These are phyloP conservation scores for Colletotrichum tropicale DNA, from an alignment of 2,329 filamentous ascomycete genomes.

Conservation along the genomic window DNA sequence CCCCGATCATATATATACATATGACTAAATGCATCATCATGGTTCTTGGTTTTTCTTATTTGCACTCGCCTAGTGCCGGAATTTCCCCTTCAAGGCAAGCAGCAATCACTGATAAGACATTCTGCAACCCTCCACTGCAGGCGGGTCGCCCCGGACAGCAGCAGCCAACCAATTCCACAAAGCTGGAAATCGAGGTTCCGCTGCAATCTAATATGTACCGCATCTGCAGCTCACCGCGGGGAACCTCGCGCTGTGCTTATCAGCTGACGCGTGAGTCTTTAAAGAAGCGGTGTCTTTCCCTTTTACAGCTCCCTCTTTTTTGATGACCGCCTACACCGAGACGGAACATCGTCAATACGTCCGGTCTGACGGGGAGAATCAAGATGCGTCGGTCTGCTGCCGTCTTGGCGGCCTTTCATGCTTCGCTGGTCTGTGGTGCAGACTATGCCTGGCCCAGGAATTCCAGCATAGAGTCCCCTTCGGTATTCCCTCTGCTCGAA, in stretches of 20 bases:
- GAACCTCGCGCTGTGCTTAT: background rate
- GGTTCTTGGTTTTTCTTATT: background rate
- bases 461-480: slow-evolving; percentile 14
- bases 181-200: background rate
- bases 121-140: background rate
- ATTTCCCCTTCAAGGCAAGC: background rate
- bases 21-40: background rate
- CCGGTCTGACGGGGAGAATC: background rate
- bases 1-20: background rate
- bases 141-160: background rate
- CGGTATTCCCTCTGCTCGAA: slow-evolving; percentile 37
- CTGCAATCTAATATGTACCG: background rate
- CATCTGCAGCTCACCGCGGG: background rate
- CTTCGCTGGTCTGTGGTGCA: background rate
- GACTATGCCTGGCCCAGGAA: background rate
- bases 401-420: background rate
- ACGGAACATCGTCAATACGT: background rate
- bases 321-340: background rate
- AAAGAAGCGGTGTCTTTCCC: background rate
- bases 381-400: background rate
- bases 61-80: background rate
- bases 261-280: background rate
- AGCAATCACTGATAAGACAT: background rate
- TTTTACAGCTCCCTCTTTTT: background rate
- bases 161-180: background rate